Percentiles rank a stretch among this genome's conserved stretches.
These are phyloP conservation scores for Lolium perenne DNA, from an alignment of 176 grass and related monocot species.

Conservation along the genomic window DNA sequence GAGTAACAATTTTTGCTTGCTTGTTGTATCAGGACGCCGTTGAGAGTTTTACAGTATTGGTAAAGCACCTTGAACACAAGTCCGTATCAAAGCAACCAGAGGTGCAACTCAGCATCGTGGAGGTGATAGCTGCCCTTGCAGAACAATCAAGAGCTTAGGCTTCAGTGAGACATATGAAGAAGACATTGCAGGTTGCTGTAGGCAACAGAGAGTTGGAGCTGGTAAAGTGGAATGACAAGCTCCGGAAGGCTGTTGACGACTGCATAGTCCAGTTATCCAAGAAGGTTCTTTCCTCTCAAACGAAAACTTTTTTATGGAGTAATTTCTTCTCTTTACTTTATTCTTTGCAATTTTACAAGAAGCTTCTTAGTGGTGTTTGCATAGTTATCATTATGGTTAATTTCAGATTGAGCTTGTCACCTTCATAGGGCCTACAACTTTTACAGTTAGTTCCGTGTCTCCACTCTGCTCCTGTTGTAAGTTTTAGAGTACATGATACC, in stretches of 20 bases:
- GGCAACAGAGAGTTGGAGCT: slow-evolving; percentile 63
- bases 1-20: too few species aligned
- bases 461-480: too few species aligned
- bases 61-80: slow-evolving; percentile 98
- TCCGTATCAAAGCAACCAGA: slow-evolving; percentile 80
- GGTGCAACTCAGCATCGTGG: slow-evolving; percentile 81
- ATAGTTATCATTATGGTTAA: slow-evolving; percentile 4
- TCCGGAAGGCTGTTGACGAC: slow-evolving; percentile 71
- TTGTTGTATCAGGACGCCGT: too few species aligned
- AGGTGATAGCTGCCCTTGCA: slow-evolving; percentile 71
- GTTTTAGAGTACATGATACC: too few species aligned
- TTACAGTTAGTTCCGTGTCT: too few species aligned
- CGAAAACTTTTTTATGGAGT: neutral
- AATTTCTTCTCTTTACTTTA: slow-evolving; percentile 9
- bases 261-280: slow-evolving; percentile 81
- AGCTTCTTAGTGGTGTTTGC: neutral
- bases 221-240: slow-evolving; percentile 80
- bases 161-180: slow-evolving; percentile 88
- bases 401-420: slow-evolving; percentile 5
- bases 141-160: slow-evolving; percentile 74
- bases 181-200: slow-evolving; percentile 71
- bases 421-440: slow-evolving; percentile 31
- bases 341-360: neutral
- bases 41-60: too few species aligned
- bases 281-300: slow-evolving; percentile 59